Evolutionary conservation across 2,329 filamentous ascomycete genomes (phyloP).

Genomic region (Penicillium brasilianum): DNA sequence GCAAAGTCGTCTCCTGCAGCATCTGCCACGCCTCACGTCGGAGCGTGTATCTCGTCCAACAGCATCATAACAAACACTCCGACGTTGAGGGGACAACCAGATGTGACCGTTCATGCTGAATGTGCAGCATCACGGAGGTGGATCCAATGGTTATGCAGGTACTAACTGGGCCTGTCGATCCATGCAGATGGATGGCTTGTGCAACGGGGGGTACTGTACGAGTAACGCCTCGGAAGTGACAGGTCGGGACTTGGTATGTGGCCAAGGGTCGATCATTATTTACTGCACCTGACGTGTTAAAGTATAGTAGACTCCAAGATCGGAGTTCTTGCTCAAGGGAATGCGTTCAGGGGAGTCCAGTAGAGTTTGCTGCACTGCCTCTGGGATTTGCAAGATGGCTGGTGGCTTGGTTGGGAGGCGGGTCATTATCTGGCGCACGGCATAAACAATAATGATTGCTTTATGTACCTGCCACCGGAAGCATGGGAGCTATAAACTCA

Average conservation of each 20-base stretch:
- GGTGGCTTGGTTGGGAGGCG: not conserved
- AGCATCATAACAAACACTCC: constrained; percentile 8
- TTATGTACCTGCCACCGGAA: not conserved
- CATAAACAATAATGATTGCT: not conserved
- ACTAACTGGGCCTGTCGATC: constrained; percentile 20
- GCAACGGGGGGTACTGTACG: constrained; percentile 23
- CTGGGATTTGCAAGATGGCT: not conserved
- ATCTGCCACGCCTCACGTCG: not conserved
- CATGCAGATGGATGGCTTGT: constrained; percentile 23
- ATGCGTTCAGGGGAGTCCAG: not conserved
- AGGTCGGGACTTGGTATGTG: constrained; percentile 17
- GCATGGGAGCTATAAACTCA: not conserved
- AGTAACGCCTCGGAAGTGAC: constrained; percentile 27
- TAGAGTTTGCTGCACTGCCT: not conserved
- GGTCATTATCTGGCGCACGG: constrained; percentile 6
- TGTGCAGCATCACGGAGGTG: constrained; percentile 25
- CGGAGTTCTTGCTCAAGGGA: not conserved
- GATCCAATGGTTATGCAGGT: constrained; percentile 17
- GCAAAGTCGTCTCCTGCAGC: constrained; percentile 2
- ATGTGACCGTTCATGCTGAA: constrained; percentile 8
- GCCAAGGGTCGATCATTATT: constrained; percentile 6
- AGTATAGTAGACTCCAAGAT: not conserved
- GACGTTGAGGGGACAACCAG: constrained; percentile 28
- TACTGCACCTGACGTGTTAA: not conserved
- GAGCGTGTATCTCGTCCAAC: constrained; percentile 2